Evolutionary conservation across 2,329 filamentous ascomycete species (phyloP).

Genomic region (Hymenoscyphus repandus): DNA sequence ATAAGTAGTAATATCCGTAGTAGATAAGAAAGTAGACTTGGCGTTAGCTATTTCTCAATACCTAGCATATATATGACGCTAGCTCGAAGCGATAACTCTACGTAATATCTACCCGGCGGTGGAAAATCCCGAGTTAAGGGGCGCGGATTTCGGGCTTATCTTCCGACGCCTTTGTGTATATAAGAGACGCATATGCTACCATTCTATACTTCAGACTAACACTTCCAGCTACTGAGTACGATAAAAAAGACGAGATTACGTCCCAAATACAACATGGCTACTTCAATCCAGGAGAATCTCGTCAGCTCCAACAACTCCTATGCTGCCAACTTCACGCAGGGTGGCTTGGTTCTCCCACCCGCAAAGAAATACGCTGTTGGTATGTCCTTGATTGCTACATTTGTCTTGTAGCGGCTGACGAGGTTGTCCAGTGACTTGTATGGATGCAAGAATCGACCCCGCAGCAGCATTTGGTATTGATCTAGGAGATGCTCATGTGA

Average conservation of each 20-base stretch:
- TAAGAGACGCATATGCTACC: no score
- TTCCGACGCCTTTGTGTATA: no score
- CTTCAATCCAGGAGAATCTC: conserved; percentile 47
- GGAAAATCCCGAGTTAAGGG: no score
- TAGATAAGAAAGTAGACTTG: no score
- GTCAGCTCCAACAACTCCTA: conserved; percentile 53
- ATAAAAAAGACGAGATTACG: background rate
- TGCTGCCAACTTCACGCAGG: conserved; percentile 56
- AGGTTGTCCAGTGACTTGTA: conserved; percentile 58
- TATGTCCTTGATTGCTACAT: conserved; percentile 33
- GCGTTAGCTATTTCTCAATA: no score
- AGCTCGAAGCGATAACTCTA: no score
- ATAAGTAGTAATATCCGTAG: no score
- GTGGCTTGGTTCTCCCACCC: conserved; percentile 61
- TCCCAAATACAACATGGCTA: conserved; percentile 8
- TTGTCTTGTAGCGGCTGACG: background rate
- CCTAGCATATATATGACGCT: no score
- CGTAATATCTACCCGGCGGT: no score
- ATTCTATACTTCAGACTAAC: background rate
- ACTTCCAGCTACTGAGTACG: background rate
- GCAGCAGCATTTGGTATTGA: conserved; percentile 63
- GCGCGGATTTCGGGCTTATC: no score
- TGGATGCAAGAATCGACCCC: conserved; percentile 73
- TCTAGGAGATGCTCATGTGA: conserved; percentile 65
- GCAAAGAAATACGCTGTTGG: conserved; percentile 62